These are phyloP conservation scores for Fusarium sp. DNA, from an alignment of 2,329 filamentous ascomycete genomes.

Conservation along the genomic window DNA sequence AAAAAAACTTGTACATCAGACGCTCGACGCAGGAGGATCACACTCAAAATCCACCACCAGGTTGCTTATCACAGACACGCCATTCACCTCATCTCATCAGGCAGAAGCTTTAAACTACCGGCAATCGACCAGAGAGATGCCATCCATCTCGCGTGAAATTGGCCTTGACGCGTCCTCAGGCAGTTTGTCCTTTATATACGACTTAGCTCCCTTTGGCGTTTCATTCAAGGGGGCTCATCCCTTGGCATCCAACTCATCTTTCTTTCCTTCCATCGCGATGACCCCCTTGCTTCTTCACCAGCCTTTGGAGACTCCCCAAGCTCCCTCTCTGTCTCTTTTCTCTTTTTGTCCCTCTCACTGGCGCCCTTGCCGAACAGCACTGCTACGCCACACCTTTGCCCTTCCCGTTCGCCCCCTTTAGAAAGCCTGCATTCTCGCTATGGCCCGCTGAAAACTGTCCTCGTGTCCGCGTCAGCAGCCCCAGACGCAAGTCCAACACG, in stretches of 20 bases:
- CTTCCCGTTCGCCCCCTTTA: slow-evolving; percentile 9
- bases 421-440: slow-evolving; percentile 14
- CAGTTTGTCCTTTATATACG: not conserved
- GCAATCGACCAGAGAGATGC: not conserved
- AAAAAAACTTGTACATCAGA: not conserved
- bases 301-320: not conserved
- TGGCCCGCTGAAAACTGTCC: slow-evolving; percentile 3
- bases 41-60: not conserved
- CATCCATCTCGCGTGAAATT: not conserved
- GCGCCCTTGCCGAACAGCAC: slow-evolving; percentile 6
- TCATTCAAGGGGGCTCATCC: slow-evolving; percentile 3
- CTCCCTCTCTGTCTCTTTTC: not conserved
- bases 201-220: not conserved
- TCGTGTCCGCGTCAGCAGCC: slow-evolving; percentile 38
- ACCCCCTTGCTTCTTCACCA: not conserved
- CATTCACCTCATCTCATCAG: slow-evolving; percentile 2
- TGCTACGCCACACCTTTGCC: slow-evolving; percentile 9
- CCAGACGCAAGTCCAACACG: slow-evolving; percentile 5
- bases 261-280: not conserved
- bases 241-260: slow-evolving; percentile 1
- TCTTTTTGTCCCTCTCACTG: not conserved
- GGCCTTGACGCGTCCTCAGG: not conserved
- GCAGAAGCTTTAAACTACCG: not conserved
- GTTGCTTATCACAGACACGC: slow-evolving; percentile 12
- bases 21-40: slow-evolving; percentile 23